These are phyloP conservation scores for Polychaeton citri DNA, from an alignment of 2,329 filamentous ascomycete species.

Conservation along the genomic window DNA sequence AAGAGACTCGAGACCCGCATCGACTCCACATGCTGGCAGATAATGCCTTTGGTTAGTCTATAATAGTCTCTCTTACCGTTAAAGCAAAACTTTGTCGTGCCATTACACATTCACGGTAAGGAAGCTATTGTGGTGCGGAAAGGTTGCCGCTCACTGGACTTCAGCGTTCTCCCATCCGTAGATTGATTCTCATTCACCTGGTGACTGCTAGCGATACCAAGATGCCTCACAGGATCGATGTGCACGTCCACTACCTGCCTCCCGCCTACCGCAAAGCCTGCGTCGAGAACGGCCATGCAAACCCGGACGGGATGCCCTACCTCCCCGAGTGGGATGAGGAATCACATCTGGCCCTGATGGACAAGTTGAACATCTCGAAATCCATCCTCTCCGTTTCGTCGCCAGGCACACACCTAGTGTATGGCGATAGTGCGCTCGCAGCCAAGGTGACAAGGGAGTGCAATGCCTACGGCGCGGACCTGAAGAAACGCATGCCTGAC, in stretches of 20 bases:
- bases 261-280: conserved; percentile 29
- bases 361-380: conserved; percentile 33
- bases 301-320: conserved; percentile 38
- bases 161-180: too few relatives aligned
- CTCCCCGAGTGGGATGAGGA: conserved; percentile 30
- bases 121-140: too few relatives aligned
- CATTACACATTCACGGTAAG: too few relatives aligned
- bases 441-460: conserved; percentile 26
- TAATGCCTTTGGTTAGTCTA: too few relatives aligned
- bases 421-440: conserved; percentile 24
- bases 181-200: too few relatives aligned
- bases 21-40: too few relatives aligned
- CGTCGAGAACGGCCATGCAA: conserved; percentile 26
- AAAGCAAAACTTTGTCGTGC: too few relatives aligned
- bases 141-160: too few relatives aligned
- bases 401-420: conserved; percentile 37
- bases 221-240: conserved; percentile 28
- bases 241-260: conserved; percentile 36
- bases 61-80: too few relatives aligned
- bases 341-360: conserved; percentile 39
- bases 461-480: conserved; percentile 27
- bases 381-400: conserved; percentile 43
- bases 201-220: too few relatives aligned
- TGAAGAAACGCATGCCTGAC: conserved; percentile 24
- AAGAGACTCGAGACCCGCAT: too few relatives aligned